Percentiles rank a stretch among this genome's conserved stretches.
phyloP scores from a whole-genome alignment of 2,329 filamentous ascomycete species.

The Hysterium pulicare region DNA sequence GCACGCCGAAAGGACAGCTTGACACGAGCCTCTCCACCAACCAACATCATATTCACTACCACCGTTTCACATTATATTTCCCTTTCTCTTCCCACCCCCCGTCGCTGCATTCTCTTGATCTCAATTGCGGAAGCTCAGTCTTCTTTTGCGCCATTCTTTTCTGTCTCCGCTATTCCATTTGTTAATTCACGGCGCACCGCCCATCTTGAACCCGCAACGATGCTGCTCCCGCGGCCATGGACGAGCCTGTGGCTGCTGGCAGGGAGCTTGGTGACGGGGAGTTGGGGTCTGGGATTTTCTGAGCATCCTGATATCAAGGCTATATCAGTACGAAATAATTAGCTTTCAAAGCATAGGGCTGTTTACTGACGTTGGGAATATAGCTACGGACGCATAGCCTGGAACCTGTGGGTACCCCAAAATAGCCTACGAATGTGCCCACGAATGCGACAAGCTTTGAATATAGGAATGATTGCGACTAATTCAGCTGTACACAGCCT shows the following conservation, averaged over 20 bases:
- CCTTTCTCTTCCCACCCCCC: slow-evolving; percentile 2
- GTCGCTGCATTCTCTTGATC: not conserved
- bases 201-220: too few relatives aligned
- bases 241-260: slow-evolving; percentile 37
- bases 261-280: slow-evolving; percentile 27
- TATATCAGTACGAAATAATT: slow-evolving; percentile 56
- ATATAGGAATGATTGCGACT: slow-evolving; percentile 5
- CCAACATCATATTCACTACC: not conserved
- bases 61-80: slow-evolving; percentile 5
- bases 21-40: not conserved
- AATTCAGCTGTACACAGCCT: slow-evolving; percentile 54
- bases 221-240: slow-evolving; percentile 35
- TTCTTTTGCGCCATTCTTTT: too few relatives aligned
- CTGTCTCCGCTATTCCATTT: too few relatives aligned
- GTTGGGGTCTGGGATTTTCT: slow-evolving; percentile 26
- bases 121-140: too few relatives aligned
- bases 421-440: too few relatives aligned
- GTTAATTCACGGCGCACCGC: too few relatives aligned
- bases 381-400: slow-evolving; percentile 86
- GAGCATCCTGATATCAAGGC: slow-evolving; percentile 56
- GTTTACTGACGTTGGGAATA: slow-evolving; percentile 18
- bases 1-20: slow-evolving; percentile 3
- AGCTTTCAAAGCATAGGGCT: slow-evolving; percentile 3
- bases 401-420: slow-evolving; percentile 60
- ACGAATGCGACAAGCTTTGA: too few relatives aligned